These are phyloP conservation scores for Pleurotus pulmonarius DNA, from an alignment of 768 basidiomycete genomes.

Conservation along the genomic window DNA sequence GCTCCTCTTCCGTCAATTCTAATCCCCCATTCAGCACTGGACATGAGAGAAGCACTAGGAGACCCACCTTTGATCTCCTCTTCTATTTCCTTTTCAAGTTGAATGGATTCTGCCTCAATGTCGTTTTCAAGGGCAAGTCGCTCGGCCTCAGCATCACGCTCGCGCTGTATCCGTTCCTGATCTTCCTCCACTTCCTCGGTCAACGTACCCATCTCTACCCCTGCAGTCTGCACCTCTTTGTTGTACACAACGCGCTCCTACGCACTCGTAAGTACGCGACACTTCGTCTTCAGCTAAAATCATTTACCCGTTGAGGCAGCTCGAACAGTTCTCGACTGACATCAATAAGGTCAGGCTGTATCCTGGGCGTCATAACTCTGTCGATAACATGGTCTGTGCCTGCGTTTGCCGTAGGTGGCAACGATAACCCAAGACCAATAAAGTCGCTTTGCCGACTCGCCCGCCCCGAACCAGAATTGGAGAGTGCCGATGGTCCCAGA, in stretches of 20 bases:
- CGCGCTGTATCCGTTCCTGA: constrained; percentile 61
- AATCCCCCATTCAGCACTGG: background rate
- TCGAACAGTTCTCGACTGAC: constrained; percentile 89
- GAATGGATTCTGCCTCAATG: constrained; percentile 77
- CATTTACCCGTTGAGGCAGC: constrained; percentile 74
- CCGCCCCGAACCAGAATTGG: constrained; percentile 52
- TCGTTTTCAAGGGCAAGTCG: constrained; percentile 68
- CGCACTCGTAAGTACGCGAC: background rate
- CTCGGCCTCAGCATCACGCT: constrained; percentile 70
- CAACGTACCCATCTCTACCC: constrained; percentile 52
- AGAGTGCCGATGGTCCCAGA: constrained; percentile 29
- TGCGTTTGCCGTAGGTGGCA: constrained; percentile 44
- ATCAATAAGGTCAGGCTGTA: constrained; percentile 79
- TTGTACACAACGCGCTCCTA: constrained; percentile 81
- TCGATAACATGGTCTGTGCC: constrained; percentile 68
- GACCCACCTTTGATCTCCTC: constrained; percentile 74
- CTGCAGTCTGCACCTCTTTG: constrained; percentile 79
- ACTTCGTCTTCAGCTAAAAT: background rate
- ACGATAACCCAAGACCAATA: constrained; percentile 36
- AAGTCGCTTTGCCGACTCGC: constrained; percentile 70
- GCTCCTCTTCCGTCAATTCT: constrained; percentile 89
- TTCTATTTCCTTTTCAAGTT: constrained; percentile 83
- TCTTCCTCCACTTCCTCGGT: constrained; percentile 67
- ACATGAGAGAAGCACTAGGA: background rate
- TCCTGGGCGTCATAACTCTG: constrained; percentile 62